Percentiles rank a stretch among this genome's conserved stretches.
Conservation (phyloP, 805 yeast species). For the Schwanniomyces pseudopolymorphus region DNA sequence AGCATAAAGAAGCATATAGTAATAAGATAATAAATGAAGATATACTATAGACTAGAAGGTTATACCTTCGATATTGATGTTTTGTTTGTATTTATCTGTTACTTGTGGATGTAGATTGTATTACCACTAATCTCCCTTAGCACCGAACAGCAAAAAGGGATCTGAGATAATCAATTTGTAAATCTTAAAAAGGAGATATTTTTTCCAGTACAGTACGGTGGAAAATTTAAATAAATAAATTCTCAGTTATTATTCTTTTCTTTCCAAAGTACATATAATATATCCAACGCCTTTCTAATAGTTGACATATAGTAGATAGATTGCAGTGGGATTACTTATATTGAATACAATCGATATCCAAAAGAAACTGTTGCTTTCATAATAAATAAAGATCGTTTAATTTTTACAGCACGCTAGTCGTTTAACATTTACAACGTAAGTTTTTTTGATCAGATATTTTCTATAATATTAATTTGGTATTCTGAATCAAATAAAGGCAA, state of each 20-base stretch:
- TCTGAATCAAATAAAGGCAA: constrained; percentile 8
- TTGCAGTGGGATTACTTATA: not conserved
- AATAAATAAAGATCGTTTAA: not conserved
- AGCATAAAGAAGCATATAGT: not conserved
- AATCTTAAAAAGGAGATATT: not conserved
- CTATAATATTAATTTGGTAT: not conserved
- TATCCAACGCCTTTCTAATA: not conserved
- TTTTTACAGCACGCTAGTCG: constrained; percentile 1
- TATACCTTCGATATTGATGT: not conserved
- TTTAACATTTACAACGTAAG: not conserved
- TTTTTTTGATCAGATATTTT: not conserved
- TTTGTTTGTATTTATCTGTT: too few species aligned
- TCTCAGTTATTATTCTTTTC: not conserved
- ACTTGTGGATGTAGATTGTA: too few species aligned
- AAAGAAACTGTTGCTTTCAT: not conserved
- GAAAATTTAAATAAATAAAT: not conserved
- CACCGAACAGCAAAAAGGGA: not conserved
- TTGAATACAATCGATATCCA: not conserved
- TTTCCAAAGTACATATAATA: not conserved
- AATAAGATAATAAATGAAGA: not conserved
- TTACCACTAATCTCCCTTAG: too few species aligned
- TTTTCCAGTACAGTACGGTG: not conserved
- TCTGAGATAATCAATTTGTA: not conserved
- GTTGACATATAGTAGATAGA: not conserved
- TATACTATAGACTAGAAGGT: not conserved